phyloP scores from a whole-genome alignment of 768 basidiomycete genomes.

The Trametes gibbosa region DNA sequence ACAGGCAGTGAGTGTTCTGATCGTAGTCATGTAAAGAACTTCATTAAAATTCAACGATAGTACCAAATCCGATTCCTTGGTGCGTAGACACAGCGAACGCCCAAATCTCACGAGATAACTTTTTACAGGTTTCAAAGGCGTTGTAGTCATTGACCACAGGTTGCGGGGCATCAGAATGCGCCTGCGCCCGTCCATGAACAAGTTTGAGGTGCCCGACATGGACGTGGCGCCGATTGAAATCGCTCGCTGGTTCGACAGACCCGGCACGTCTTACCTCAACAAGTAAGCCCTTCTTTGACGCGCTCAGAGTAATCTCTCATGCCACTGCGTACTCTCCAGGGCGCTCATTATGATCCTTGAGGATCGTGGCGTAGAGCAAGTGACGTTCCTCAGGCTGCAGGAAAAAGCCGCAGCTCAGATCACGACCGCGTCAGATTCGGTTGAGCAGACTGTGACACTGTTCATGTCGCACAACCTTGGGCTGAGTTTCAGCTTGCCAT shows the following conservation, averaged over 20 bases:
- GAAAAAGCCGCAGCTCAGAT: slow-evolving; percentile 52
- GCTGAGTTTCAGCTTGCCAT: slow-evolving; percentile 45
- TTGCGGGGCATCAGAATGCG: slow-evolving; percentile 77
- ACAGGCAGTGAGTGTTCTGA: slow-evolving; percentile 51
- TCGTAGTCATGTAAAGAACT: background rate
- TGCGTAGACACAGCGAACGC: background rate
- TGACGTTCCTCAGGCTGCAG: slow-evolving; percentile 63
- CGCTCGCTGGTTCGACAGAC: slow-evolving; percentile 56
- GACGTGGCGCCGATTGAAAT: slow-evolving; percentile 68
- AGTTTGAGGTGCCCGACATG: slow-evolving; percentile 55
- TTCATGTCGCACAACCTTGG: slow-evolving; percentile 50
- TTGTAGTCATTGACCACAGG: slow-evolving; percentile 11
- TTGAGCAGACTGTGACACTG: slow-evolving; percentile 45
- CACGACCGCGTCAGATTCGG: slow-evolving; percentile 57
- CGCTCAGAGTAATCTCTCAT: no score
- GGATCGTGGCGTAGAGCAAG: slow-evolving; percentile 59
- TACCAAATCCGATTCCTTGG: slow-evolving; percentile 84
- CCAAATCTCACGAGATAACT: background rate
- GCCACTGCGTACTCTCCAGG: slow-evolving; percentile 34
- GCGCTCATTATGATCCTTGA: slow-evolving; percentile 78
- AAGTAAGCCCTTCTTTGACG: slow-evolving; percentile 40
- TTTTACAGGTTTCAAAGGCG: background rate
- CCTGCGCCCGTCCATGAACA: slow-evolving; percentile 70
- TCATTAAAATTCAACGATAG: slow-evolving; percentile 33
- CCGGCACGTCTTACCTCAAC: slow-evolving; percentile 68